Conservation (phyloP, 2,329 filamentous ascomycete species). For the Aspergillus ustus region DNA sequence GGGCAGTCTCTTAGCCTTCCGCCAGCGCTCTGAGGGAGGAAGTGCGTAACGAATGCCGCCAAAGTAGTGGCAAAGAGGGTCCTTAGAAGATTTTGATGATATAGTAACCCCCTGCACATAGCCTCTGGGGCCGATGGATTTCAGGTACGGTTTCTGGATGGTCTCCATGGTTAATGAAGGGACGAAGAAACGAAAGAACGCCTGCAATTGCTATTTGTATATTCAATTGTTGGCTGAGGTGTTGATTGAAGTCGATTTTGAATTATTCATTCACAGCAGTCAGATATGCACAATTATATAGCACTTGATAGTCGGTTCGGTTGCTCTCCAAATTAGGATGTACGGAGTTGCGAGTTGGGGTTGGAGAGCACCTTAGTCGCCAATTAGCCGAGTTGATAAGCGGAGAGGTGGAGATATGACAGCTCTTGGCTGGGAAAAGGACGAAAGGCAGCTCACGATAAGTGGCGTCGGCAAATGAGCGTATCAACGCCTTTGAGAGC, state of each 20-base stretch:
- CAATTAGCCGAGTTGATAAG: neutral
- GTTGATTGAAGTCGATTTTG: neutral
- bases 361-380: neutral
- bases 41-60: slow-evolving; percentile 62
- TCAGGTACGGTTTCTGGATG: slow-evolving; percentile 26
- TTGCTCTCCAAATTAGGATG: neutral
- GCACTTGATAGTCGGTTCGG: neutral
- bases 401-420: neutral
- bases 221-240: neutral
- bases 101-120: slow-evolving; percentile 56
- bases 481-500: neutral
- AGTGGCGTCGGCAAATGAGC: neutral
- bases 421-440: neutral
- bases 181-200: neutral
- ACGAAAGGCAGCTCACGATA: neutral
- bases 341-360: neutral
- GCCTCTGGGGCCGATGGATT: slow-evolving; percentile 46
- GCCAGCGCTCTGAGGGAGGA: slow-evolving; percentile 57
- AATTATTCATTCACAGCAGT: neutral
- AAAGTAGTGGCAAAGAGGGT: slow-evolving; percentile 55
- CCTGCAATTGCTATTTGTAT: neutral
- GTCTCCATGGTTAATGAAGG: slow-evolving; percentile 29
- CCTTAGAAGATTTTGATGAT: slow-evolving; percentile 32
- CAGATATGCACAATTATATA: neutral
- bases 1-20: slow-evolving; percentile 53